phyloP scores from a whole-genome alignment of 2,329 filamentous ascomycete species.

The Microascus cirrosus region DNA sequence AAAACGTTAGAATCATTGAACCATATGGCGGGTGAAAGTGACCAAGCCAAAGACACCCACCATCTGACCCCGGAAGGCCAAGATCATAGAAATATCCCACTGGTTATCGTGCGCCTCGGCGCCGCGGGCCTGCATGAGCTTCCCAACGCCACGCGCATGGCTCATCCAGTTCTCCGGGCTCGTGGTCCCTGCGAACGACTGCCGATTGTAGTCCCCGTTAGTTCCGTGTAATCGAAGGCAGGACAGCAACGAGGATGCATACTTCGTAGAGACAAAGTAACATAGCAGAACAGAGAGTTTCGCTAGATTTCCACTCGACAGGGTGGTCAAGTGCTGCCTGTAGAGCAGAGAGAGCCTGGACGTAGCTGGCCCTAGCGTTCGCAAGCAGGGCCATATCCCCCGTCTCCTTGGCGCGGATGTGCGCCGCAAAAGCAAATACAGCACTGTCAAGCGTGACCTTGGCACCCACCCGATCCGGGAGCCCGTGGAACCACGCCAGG shows the following conservation, averaged over 20 bases:
- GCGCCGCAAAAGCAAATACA: slow-evolving; percentile 23
- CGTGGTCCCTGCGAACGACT: slow-evolving; percentile 30
- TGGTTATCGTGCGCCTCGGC: slow-evolving; percentile 18
- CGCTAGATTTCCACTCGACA: slow-evolving; percentile 23
- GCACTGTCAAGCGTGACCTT: slow-evolving; percentile 24
- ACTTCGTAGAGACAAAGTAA: slow-evolving; percentile 28
- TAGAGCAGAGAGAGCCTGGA: slow-evolving; percentile 20
- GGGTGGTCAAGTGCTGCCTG: slow-evolving; percentile 24
- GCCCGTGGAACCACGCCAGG: slow-evolving; percentile 13
- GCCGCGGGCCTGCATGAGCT: slow-evolving; percentile 27
- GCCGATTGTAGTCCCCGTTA: background rate
- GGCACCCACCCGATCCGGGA: slow-evolving; percentile 19
- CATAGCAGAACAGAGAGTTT: slow-evolving; percentile 29
- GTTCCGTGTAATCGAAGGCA: background rate
- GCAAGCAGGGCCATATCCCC: slow-evolving; percentile 17
- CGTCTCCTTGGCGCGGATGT: slow-evolving; percentile 23
- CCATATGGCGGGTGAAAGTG: background rate
- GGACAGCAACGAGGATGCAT: background rate
- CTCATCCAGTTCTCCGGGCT: slow-evolving; percentile 23
- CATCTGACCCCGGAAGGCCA: slow-evolving; percentile 23
- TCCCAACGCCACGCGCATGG: slow-evolving; percentile 24
- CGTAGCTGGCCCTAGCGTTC: slow-evolving; percentile 25
- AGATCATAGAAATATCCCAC: slow-evolving; percentile 24
- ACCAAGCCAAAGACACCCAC: slow-evolving; percentile 12
- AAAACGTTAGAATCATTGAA: background rate